A percentile compares a stretch with the other conserved stretches of the same genome.
These are phyloP conservation scores for Pleurotus giganteus DNA, from an alignment of 768 basidiomycete species.

Conservation along the genomic window DNA sequence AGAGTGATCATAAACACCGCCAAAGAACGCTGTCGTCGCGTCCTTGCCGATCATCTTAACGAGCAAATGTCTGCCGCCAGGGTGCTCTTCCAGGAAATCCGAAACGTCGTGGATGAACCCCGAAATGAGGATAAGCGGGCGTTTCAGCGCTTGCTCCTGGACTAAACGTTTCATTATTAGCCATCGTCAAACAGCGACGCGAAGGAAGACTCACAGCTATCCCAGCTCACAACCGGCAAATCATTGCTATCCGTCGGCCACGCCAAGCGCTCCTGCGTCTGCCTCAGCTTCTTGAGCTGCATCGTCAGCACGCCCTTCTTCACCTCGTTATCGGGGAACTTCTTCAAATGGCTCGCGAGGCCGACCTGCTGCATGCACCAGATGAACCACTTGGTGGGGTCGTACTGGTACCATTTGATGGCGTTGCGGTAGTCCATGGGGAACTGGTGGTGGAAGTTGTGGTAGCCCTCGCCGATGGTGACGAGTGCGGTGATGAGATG, in stretches of 20 bases:
- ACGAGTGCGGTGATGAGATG: constrained; percentile 85
- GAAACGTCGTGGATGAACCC: constrained; percentile 92
- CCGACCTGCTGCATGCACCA: constrained; percentile 55
- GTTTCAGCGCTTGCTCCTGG: constrained; percentile 73
- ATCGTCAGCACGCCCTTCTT: constrained; percentile 92
- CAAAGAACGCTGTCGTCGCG: constrained; percentile 91
- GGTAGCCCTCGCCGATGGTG: constrained; percentile 94
- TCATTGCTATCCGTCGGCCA: constrained; percentile 80
- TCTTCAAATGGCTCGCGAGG: constrained; percentile 68
- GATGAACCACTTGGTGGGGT: constrained; percentile 93
- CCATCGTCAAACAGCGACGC: constrained; percentile 3
- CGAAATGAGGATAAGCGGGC: constrained; percentile 81
- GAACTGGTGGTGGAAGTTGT: constrained; percentile 97
- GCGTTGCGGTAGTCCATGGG: constrained; percentile 97
- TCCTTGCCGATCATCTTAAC: constrained; percentile 85
- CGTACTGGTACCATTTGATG: constrained; percentile 91
- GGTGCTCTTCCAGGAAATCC: constrained; percentile 84
- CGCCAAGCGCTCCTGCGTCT: constrained; percentile 66
- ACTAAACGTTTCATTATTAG: constrained; percentile 39
- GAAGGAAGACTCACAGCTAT: constrained; percentile 59
- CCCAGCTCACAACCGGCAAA: constrained; percentile 82
- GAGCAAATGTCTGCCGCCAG: constrained; percentile 84
- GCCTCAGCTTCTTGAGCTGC: constrained; percentile 83
- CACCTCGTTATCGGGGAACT: constrained; percentile 54
- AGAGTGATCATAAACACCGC: constrained; percentile 84